Evolutionary conservation across 441 rosid species (phyloP), one percentile per base, ranked within the genome.

Genomic region (Euphorbia corollata): DNA sequence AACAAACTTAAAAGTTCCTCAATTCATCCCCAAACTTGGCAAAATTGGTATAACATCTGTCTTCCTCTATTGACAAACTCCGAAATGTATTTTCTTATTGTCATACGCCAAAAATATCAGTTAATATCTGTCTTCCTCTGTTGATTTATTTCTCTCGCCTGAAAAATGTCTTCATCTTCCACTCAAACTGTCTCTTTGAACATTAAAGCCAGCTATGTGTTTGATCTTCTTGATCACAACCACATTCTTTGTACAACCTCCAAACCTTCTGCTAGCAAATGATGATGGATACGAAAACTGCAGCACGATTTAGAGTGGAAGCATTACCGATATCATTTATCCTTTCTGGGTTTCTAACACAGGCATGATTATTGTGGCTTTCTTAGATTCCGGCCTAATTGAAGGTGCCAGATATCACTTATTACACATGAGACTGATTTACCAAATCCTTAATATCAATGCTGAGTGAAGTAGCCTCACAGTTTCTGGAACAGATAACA

Each of bases 341-440:
- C 75, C 75, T n/a, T 66, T 72, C 58, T 66, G 34, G 47, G 67
- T 66, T 16, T 53, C 45, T 8, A 53, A 41, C 41, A 36, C 41
- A 36, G 47, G 60, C 71, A 61, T n/a, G 27, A 2, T 20, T 66
- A 72, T 38, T 72, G 71, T 22, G 67, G 75, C 50, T n/a, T 39
- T 32, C 71, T 60, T 5, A 41, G 60, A 1, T 72, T 72, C 47
- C 13, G 12, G 56, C 58, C 60, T 22, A 27, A 38, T 19, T 67
- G 62, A 61, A 67, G 38, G 6, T 23, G 19, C 57, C 12, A 57
- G 12, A 7, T 7, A 1, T 20, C 64, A 16, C 39, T n/a, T 32
- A 58, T 68, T 41, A 43, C n/a, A 24, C 57, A 27, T 0, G 32
- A 7, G 20, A 1, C 36, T 68, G n/a, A 41, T 47, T 18, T 68